Conservation (phyloP, 768 basidiomycete genomes). For the Chalciporus pseudorubinellus region DNA sequence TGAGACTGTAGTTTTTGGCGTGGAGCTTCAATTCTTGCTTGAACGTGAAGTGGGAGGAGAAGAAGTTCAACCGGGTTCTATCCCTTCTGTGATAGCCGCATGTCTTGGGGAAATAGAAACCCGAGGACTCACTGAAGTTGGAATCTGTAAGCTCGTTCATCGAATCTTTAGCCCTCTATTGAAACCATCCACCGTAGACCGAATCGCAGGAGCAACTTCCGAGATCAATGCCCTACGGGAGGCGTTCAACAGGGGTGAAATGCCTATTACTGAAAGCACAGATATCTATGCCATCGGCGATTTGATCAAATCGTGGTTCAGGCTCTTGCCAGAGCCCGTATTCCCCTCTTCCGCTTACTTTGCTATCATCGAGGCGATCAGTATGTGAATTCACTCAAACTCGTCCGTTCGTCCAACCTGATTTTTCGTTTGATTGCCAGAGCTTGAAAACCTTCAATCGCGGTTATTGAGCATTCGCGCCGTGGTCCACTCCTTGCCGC, state of each 20-base stretch:
- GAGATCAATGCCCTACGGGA: constrained; percentile 71
- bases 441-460: constrained; percentile 65
- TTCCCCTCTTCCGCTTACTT: constrained; percentile 70
- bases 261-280: constrained; percentile 53
- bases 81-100: constrained; percentile 65
- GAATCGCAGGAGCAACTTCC: constrained; percentile 73
- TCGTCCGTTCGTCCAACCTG: not conserved
- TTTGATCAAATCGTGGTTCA: constrained; percentile 83
- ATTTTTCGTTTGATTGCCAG: constrained; percentile 36
- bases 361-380: constrained; percentile 66
- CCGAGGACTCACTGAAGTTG: constrained; percentile 76
- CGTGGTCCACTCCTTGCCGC: constrained; percentile 68
- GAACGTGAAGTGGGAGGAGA: constrained; percentile 57
- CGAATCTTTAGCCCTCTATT: not conserved
- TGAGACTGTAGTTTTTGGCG: constrained; percentile 59
- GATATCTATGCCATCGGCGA: constrained; percentile 86
- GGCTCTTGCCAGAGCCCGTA: constrained; percentile 74
- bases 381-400: constrained; percentile 42
- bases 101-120: constrained; percentile 70
- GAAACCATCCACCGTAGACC: constrained; percentile 47
- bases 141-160: constrained; percentile 61
- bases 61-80: constrained; percentile 50
- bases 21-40: constrained; percentile 68
- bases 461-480: constrained; percentile 61
- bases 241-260: constrained; percentile 71